phyloP scores from a whole-genome alignment of 1,139 yeast species.

The Hyphopichia burtonii region DNA sequence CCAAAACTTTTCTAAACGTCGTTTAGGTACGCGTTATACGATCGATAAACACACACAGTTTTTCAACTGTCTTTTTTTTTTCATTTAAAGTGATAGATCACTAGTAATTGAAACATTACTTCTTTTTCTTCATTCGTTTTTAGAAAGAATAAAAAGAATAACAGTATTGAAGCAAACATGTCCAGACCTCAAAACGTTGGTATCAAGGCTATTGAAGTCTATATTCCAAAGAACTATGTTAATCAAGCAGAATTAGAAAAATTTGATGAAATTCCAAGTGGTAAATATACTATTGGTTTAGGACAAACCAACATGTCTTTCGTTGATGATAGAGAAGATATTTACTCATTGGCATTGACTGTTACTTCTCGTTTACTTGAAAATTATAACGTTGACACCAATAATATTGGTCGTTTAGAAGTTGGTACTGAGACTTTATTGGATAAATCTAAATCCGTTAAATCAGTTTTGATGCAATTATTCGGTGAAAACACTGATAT shows the following conservation, averaged over 20 bases:
- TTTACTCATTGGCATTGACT: conserved; percentile 87
- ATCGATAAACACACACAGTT: neutral
- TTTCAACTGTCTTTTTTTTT: neutral
- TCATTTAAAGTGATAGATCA: neutral
- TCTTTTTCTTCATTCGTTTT: neutral
- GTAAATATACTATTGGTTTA: conserved; percentile 96
- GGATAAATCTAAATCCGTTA: conserved; percentile 96
- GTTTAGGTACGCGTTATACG: neutral
- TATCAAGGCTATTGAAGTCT: conserved; percentile 92
- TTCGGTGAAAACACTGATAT: conserved; percentile 86
- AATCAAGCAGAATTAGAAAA: conserved; percentile 86
- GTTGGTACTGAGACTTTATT: conserved; percentile 98
- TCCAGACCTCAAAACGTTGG: conserved; percentile 61
- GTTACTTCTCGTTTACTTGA: conserved; percentile 73
- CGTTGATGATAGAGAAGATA: conserved; percentile 96
- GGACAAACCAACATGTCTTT: conserved; percentile 99
- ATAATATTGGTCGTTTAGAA: conserved; percentile 88
- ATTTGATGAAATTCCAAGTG: conserved; percentile 82
- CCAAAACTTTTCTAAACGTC: neutral
- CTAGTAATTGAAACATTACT: neutral
- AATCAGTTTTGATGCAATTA: conserved; percentile 93
- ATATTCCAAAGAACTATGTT: conserved; percentile 81
- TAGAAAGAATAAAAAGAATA: neutral
- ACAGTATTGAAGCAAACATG: neutral
- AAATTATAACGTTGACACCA: conserved; percentile 79